phyloP scores from a whole-genome alignment of 768 basidiomycete genomes.

The Lentinula raphanica region DNA sequence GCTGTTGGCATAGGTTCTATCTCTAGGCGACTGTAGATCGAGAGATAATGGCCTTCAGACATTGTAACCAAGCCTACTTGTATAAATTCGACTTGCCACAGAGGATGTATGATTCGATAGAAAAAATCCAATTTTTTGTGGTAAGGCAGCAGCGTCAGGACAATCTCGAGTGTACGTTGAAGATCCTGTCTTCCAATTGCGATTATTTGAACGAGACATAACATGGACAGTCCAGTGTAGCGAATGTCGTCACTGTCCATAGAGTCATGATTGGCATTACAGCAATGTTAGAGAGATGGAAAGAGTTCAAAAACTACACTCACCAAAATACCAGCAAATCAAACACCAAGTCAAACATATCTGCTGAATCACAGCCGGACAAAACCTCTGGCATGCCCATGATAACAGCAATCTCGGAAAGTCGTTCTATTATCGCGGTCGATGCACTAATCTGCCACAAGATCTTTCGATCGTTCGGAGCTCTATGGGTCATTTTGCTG shows the following conservation, averaged over 20 bases:
- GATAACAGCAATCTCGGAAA: constrained; percentile 9
- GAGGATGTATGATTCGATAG: constrained; percentile 11
- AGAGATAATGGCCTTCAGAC: background rate
- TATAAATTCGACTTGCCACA: constrained; percentile 6
- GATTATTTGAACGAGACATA: constrained; percentile 8
- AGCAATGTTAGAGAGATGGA: background rate
- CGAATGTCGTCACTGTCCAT: background rate
- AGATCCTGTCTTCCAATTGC: constrained; percentile 5
- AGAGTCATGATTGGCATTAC: no score
- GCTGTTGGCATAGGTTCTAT: constrained; percentile 5
- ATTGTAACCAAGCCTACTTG: no score
- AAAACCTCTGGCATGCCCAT: background rate
- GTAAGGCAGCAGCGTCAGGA: constrained; percentile 3
- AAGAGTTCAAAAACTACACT: background rate
- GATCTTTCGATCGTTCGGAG: constrained; percentile 3
- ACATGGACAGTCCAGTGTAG: background rate
- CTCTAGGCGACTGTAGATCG: constrained; percentile 1
- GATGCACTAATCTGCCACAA: background rate
- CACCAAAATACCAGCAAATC: constrained; percentile 12
- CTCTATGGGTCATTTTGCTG: background rate
- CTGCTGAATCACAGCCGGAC: constrained; percentile 1
- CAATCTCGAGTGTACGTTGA: constrained; percentile 4
- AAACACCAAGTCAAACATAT: constrained; percentile 8
- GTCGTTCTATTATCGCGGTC: background rate
- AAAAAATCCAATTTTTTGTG: constrained; percentile 11